These are phyloP conservation scores for Phytophthora sp. DNA, from an alignment of 352 stramenopile genomes.

Conservation along the genomic window DNA sequence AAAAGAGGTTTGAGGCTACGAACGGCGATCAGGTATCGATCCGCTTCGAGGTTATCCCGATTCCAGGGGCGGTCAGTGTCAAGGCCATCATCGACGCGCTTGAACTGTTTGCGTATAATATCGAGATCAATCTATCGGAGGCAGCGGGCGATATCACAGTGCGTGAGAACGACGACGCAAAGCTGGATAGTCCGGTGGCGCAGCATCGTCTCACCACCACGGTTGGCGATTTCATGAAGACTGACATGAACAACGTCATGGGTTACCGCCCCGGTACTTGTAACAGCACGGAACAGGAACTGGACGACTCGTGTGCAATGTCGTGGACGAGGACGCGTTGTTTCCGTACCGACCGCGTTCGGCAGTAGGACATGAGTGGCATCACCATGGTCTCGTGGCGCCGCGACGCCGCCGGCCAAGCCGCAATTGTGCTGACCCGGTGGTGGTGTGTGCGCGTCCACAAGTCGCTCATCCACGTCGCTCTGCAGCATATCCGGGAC, in stretches of 20 bases:
- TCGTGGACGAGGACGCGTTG: slow-evolving; percentile 45
- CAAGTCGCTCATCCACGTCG: slow-evolving; percentile 9
- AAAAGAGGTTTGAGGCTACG: slow-evolving; percentile 39
- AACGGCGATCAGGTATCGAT: slow-evolving; percentile 33
- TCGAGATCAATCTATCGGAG: slow-evolving; percentile 54
- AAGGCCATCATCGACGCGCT: slow-evolving; percentile 42
- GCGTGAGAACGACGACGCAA: slow-evolving; percentile 50
- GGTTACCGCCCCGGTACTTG: slow-evolving; percentile 25
- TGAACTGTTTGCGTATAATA: slow-evolving; percentile 45
- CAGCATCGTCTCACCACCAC: slow-evolving; percentile 42
- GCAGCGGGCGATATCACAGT: slow-evolving; percentile 45
- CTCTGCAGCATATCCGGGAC: slow-evolving; percentile 28
- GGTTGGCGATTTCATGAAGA: slow-evolving; percentile 23
- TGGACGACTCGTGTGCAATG: slow-evolving; percentile 22
- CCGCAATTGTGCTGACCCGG: slow-evolving; percentile 25
- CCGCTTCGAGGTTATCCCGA: slow-evolving; percentile 46
- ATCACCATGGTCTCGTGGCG: slow-evolving; percentile 19
- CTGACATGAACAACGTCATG: slow-evolving; percentile 42
- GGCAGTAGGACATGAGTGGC: slow-evolving; percentile 37
- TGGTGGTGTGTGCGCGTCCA: slow-evolving; percentile 32
- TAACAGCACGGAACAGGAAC: too few relatives aligned
- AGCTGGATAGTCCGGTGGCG: slow-evolving; percentile 24
- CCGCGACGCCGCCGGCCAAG: not conserved
- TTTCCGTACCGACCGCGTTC: slow-evolving; percentile 50
- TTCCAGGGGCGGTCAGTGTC: slow-evolving; percentile 24